These are phyloP conservation scores for Macrophomina phaseolina DNA, from an alignment of 2,329 filamentous ascomycete genomes.

Conservation along the genomic window DNA sequence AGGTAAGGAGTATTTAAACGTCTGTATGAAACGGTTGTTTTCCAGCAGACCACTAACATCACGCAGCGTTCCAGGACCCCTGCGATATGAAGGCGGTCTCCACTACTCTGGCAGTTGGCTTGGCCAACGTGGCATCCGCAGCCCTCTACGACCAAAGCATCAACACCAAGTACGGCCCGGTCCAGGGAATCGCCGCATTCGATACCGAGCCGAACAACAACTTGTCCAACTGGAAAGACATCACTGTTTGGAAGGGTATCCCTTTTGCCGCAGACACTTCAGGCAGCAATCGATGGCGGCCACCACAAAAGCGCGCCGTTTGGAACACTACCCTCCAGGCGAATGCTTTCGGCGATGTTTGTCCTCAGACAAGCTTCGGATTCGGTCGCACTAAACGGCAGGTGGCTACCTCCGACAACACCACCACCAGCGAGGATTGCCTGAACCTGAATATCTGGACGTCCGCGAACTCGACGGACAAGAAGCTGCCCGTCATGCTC, in stretches of 20 bases:
- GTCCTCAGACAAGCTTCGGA: background rate
- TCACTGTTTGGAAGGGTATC: constrained; percentile 22
- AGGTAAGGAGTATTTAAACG: background rate
- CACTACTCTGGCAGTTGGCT: background rate
- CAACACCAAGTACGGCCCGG: constrained; percentile 21
- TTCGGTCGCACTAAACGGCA: constrained; percentile 17
- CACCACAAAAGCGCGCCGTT: constrained; percentile 2
- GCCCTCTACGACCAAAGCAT: constrained; percentile 29
- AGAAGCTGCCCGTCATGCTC: constrained; percentile 49
- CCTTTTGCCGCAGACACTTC: constrained; percentile 29
- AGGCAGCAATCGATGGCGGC: constrained; percentile 21
- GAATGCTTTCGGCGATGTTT: constrained; percentile 22
- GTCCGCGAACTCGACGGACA: constrained; percentile 38
- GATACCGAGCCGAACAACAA: background rate
- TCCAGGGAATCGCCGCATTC: background rate
- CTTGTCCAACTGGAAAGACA: constrained; percentile 11
- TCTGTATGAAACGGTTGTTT: no score
- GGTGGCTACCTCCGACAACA: background rate
- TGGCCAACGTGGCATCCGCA: background rate
- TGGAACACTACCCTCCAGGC: constrained; percentile 26
- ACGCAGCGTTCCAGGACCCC: background rate
- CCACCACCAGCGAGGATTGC: constrained; percentile 52
- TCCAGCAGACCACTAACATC: background rate
- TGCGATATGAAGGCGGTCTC: background rate
- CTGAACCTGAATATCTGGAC: constrained; percentile 53